These are phyloP conservation scores for Neonectria punicea DNA, from an alignment of 2,329 filamentous ascomycete species.

Conservation along the genomic window DNA sequence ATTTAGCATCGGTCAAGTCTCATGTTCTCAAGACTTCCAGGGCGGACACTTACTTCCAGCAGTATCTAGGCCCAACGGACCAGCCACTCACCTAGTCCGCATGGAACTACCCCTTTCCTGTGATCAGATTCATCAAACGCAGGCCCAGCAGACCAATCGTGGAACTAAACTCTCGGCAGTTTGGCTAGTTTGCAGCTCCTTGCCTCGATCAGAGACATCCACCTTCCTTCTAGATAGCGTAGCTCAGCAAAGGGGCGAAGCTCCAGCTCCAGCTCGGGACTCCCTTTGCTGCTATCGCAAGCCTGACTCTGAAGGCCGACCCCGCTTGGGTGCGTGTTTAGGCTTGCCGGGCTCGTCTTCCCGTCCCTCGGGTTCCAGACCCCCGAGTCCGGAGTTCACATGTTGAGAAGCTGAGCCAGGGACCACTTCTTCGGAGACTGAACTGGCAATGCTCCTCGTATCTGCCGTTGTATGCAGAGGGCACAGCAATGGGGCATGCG, in stretches of 20 bases:
- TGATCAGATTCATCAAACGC: background rate
- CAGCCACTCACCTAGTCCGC: background rate
- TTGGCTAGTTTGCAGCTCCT: background rate
- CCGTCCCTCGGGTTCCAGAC: conserved; percentile 9
- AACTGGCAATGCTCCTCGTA: background rate
- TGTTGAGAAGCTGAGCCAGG: background rate
- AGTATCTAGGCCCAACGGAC: background rate
- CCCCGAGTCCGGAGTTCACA: conserved; percentile 1
- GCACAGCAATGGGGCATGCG: background rate
- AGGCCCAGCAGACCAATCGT: background rate
- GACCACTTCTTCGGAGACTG: background rate
- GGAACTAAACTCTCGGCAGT: background rate
- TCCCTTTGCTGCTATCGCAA: background rate
- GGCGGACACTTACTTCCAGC: background rate
- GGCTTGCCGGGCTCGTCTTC: conserved; percentile 4
- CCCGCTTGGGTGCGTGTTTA: conserved; percentile 2
- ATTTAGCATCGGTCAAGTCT: background rate
- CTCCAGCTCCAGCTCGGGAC: background rate
- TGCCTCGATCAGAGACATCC: background rate
- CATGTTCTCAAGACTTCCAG: background rate
- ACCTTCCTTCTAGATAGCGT: background rate
- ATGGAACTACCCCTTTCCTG: background rate
- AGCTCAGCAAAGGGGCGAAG: too few species aligned
- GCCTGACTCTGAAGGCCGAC: background rate
- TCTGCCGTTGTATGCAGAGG: conserved; percentile 6